Conservation (phyloP, 2,329 filamentous ascomycete species). For the Fusarium goolgardi region DNA sequence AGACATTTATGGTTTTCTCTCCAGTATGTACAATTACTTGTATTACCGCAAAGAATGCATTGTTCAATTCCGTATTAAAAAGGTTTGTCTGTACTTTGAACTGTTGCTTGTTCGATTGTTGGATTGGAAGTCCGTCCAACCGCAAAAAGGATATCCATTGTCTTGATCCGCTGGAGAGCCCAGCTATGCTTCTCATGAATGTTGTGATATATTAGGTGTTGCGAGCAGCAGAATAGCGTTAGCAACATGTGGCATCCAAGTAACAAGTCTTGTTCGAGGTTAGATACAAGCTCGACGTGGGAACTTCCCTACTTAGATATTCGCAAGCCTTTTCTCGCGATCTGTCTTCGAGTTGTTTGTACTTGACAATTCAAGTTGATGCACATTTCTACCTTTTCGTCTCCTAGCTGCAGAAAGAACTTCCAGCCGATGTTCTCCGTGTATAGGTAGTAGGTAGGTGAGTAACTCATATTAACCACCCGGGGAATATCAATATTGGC, state of each 20-base stretch:
- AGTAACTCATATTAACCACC: not conserved
- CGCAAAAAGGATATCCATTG: not conserved
- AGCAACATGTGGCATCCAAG: not conserved
- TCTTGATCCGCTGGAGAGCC: not conserved
- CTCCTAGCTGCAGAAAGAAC: slow-evolving; percentile 3
- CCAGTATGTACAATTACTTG: slow-evolving; percentile 45
- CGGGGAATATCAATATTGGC: not conserved
- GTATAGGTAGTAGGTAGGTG: not conserved
- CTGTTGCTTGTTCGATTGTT: not conserved
- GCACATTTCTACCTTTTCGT: not conserved
- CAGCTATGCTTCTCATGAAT: not conserved
- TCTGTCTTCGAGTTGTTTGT: not conserved
- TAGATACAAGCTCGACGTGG: not conserved
- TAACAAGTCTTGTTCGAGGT: not conserved
- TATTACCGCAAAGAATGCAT: slow-evolving; percentile 38
- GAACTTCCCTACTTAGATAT: not conserved
- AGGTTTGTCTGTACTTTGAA: not conserved
- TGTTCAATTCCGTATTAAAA: slow-evolving; percentile 7
- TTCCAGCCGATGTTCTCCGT: not conserved
- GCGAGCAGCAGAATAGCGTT: not conserved
- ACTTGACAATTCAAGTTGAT: not conserved
- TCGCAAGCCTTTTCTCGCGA: not conserved
- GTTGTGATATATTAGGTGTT: not conserved
- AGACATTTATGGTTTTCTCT: slow-evolving; percentile 17
- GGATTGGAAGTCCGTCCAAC: not conserved